These are phyloP conservation scores for Thielaviopsis ethacetica DNA, from an alignment of 2,329 filamentous ascomycete species.

Conservation along the genomic window DNA sequence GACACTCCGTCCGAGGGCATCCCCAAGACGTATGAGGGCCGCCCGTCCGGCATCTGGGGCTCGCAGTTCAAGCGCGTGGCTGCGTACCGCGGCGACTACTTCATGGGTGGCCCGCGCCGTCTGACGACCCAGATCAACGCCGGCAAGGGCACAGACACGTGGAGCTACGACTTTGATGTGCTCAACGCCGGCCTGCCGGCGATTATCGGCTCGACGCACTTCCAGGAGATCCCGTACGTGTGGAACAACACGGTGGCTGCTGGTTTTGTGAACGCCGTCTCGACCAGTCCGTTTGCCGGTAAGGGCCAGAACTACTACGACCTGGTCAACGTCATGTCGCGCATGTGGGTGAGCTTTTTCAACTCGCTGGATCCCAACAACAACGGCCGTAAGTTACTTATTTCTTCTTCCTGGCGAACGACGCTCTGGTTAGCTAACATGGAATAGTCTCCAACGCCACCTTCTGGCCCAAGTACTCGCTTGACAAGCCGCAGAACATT, in stretches of 20 bases:
- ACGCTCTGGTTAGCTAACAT: background rate
- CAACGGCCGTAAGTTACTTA: conserved; percentile 12
- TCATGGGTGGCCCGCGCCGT: conserved; percentile 38
- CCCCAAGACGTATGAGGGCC: conserved; percentile 24
- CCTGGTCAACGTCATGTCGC: conserved; percentile 31
- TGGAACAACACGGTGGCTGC: conserved; percentile 29
- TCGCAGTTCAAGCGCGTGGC: conserved; percentile 36
- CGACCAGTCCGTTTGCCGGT: conserved; percentile 23
- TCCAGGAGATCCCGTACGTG: conserved; percentile 22
- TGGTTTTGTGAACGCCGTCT: conserved; percentile 23
- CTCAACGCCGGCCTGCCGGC: conserved; percentile 17
- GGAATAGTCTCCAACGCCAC: background rate
- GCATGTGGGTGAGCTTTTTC: conserved; percentile 36
- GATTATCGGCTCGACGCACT: conserved; percentile 16
- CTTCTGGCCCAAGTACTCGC: conserved; percentile 28
- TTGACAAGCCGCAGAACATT: conserved; percentile 25
- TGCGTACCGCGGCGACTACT: conserved; percentile 36
- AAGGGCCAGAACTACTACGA: conserved; percentile 21
- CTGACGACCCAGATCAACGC: conserved; percentile 36
- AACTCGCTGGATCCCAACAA: conserved; percentile 28
- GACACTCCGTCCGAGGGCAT: conserved; percentile 30
- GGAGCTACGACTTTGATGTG: conserved; percentile 35
- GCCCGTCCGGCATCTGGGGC: conserved; percentile 21
- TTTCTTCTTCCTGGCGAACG: too few relatives aligned
- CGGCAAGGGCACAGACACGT: conserved; percentile 30